Evolutionary conservation across 805 yeast genomes (phyloP), one percentile per base, ranked within the genome.

Genomic region (Candida nonsorbophila): DNA sequence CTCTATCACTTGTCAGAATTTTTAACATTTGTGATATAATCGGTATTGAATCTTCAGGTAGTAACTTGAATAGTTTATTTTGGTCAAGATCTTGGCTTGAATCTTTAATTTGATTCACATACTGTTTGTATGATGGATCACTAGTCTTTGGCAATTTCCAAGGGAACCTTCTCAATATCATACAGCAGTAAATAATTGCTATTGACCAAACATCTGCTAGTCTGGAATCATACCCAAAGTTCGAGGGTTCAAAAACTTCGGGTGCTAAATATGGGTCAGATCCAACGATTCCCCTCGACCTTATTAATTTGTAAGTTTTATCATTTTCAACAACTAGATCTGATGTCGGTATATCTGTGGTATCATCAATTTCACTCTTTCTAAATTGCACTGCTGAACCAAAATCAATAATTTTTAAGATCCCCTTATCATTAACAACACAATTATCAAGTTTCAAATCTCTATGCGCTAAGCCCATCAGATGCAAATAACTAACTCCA

Each of bases 201-300:
- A 85, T 64, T 1, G 95, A 84, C 98, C 98, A 90, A 14, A 88
- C 74, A 52, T 90, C 98, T 2, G 79, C 85, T 5, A 81, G 78
- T 29, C 92, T 73, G 12, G 97, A 92, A 53, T 90, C 96, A 53
- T 90, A 90, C 2, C 68, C 69, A 14, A 41, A 36, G 15, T 48
- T 51, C 14, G 46, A 30, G 4, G 55, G 57, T 29, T 48, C 52
- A 32, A 90, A 68, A 24, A 90, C 88, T 53, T 90, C 98, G 0
- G 97, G 97, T 0, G 97, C 92, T 37, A 90, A 61, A 49, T 90
- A 90, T 2, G 98, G 97, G 55, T 90, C 98, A 2, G 94, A 83
- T 10, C 98, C 98, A 8, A 90, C 94, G 14, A 90, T 73, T 10
- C 97, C 97, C 23, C 73, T 69, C 0, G 95, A 87, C 34, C 69